phyloP scores from a whole-genome alignment of 2,329 filamentous ascomycete genomes.

The Cercospora sp. region DNA sequence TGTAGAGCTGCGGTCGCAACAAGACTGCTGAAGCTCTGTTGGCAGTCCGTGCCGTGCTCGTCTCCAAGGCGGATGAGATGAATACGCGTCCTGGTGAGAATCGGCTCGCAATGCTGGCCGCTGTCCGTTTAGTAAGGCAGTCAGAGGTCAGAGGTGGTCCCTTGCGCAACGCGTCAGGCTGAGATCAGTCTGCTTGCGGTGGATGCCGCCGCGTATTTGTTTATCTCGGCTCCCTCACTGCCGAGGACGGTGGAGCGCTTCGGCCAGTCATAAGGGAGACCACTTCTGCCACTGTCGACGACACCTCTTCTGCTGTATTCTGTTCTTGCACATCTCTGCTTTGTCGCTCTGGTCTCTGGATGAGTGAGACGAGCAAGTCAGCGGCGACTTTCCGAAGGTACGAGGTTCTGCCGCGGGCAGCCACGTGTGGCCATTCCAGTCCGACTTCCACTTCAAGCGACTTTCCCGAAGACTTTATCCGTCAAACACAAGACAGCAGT shows the following conservation, averaged over 20 bases:
- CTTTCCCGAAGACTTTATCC: neutral
- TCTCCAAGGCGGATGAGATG: neutral
- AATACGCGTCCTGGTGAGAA: neutral
- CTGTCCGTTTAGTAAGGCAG: neutral
- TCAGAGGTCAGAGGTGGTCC: neutral
- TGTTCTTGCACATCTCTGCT: neutral
- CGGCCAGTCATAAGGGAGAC: neutral
- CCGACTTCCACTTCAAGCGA: neutral
- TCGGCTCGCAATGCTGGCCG: neutral
- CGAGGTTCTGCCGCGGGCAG: neutral
- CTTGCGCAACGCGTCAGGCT: neutral
- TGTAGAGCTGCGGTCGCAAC: neutral
- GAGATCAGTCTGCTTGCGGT: neutral
- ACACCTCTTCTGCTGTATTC: neutral
- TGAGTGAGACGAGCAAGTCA: neutral
- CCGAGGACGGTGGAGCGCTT: neutral
- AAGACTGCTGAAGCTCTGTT: neutral
- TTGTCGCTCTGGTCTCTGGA: neutral
- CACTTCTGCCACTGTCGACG: neutral
- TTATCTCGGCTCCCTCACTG: neutral
- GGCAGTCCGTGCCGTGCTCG: neutral
- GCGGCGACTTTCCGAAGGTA: neutral
- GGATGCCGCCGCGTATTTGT: neutral
- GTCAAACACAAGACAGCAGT: neutral
- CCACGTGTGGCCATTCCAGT: neutral